Conservation (phyloP, 2,329 filamentous ascomycete species). For the Pezicula radicicola region DNA sequence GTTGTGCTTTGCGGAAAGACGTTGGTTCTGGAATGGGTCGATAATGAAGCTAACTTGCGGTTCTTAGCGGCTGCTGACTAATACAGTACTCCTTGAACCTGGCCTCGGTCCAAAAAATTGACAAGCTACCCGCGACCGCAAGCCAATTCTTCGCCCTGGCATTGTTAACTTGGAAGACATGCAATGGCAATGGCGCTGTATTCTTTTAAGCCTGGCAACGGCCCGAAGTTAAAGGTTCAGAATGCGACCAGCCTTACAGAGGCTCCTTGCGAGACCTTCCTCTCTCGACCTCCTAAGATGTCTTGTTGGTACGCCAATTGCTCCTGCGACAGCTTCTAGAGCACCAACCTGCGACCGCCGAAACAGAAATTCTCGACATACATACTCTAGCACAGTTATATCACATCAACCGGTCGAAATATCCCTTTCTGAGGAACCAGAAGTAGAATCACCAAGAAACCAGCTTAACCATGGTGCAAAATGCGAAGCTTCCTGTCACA, state of each 20-base stretch:
- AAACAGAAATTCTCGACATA: no score
- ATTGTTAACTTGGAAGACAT: constrained; percentile 9
- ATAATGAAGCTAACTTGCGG: neutral
- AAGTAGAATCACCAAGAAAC: no score
- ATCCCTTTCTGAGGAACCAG: no score
- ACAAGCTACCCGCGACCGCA: neutral
- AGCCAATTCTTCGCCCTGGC: neutral
- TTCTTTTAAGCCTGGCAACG: constrained; percentile 6
- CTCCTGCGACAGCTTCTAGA: neutral
- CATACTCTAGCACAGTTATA: no score
- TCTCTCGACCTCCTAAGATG: constrained; percentile 21
- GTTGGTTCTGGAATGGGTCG: constrained; percentile 8
- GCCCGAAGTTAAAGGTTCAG: constrained; percentile 7
- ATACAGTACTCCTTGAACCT: neutral
- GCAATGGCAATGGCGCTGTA: constrained; percentile 15
- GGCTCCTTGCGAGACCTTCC: constrained; percentile 25
- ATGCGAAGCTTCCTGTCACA: no score
- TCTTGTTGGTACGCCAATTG: constrained; percentile 10
- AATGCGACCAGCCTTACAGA: constrained; percentile 26
- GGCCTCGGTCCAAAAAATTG: no score
- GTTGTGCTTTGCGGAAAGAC: constrained; percentile 1
- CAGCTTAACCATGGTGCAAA: no score
- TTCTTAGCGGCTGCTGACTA: neutral
- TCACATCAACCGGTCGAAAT: no score
- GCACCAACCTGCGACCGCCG: neutral